Percentiles rank a stretch among this genome's conserved stretches.
These are phyloP conservation scores for Dactylellina sp. DNA, from an alignment of 2,329 filamentous ascomycete species.

Conservation along the genomic window DNA sequence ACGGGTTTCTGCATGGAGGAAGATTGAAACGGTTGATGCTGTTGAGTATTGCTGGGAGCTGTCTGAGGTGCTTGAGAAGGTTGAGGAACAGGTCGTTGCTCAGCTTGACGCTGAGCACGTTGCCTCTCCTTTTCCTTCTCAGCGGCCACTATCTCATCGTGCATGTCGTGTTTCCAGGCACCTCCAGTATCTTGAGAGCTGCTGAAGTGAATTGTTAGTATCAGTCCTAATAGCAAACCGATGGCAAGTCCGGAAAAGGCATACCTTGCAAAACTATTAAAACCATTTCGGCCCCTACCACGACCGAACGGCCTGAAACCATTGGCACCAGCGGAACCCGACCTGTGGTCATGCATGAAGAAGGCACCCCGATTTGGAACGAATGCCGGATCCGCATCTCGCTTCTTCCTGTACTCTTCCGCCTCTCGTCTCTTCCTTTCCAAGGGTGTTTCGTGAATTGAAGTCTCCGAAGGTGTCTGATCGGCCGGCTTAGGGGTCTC, in stretches of 20 bases:
- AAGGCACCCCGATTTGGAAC: constrained; percentile 94
- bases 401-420: constrained; percentile 87
- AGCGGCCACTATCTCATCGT: constrained; percentile 69
- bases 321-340: constrained; percentile 80
- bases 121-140: constrained; percentile 54
- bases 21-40: constrained; percentile 58
- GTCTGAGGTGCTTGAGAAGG: constrained; percentile 40
- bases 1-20: constrained; percentile 58
- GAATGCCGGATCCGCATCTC: constrained; percentile 89
- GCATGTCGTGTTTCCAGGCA: constrained; percentile 95
- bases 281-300: constrained; percentile 72
- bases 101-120: constrained; percentile 50
- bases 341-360: constrained; percentile 95
- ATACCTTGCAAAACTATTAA: constrained; percentile 65
- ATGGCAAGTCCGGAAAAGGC: constrained; percentile 24
- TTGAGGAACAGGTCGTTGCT: constrained; percentile 44
- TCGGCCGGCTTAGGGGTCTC: constrained; percentile 63
- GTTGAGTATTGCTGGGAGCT: constrained; percentile 59
- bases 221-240: constrained; percentile 21
- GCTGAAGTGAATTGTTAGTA: constrained; percentile 29
- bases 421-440: constrained; percentile 85
- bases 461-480: constrained; percentile 60
- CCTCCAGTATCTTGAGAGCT: constrained; percentile 72
- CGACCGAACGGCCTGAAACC: constrained; percentile 79
- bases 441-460: constrained; percentile 69